These are phyloP conservation scores for Trifolium subterraneum DNA, from an alignment of 306 rosid species.

Conservation along the genomic window DNA sequence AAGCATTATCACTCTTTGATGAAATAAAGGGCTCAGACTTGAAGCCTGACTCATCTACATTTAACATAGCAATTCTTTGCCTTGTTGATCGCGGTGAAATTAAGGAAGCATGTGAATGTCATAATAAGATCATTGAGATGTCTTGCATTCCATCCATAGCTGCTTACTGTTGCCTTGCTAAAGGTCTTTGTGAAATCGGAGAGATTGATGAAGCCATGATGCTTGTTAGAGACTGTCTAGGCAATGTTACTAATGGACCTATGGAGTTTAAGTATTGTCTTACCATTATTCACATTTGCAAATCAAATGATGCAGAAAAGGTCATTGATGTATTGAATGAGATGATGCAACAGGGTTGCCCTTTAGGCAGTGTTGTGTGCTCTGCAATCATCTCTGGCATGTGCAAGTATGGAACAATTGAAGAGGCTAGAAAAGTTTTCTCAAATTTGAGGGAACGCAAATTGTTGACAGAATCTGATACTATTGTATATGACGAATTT, in stretches of 20 bases:
- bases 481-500: slow-evolving; percentile 72
- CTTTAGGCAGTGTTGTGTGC: slow-evolving; percentile 51
- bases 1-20: slow-evolving; percentile 63
- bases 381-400: slow-evolving; percentile 77
- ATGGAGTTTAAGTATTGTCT: slow-evolving; percentile 78
- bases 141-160: slow-evolving; percentile 70
- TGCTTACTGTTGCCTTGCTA: slow-evolving; percentile 67
- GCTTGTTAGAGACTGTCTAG: slow-evolving; percentile 81
- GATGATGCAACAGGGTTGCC: slow-evolving; percentile 78
- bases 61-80: slow-evolving; percentile 60
- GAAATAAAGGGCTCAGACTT: slow-evolving; percentile 57
- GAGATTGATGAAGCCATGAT: slow-evolving; percentile 83
- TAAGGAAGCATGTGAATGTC: slow-evolving; percentile 69
- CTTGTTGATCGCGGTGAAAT: slow-evolving; percentile 60
- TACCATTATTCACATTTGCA: slow-evolving; percentile 64
- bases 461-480: slow-evolving; percentile 68
- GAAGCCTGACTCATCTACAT: slow-evolving; percentile 56
- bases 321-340: slow-evolving; percentile 67
- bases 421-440: slow-evolving; percentile 85
- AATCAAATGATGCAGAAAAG: slow-evolving; percentile 59
- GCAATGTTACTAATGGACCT: slow-evolving; percentile 64
- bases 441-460: slow-evolving; percentile 58
- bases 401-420: slow-evolving; percentile 75
- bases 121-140: slow-evolving; percentile 75
- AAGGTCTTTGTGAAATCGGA: slow-evolving; percentile 69